These are phyloP conservation scores for Globisporangium rhizosaccharum DNA, from an alignment of 352 stramenopile genomes.

Conservation along the genomic window DNA sequence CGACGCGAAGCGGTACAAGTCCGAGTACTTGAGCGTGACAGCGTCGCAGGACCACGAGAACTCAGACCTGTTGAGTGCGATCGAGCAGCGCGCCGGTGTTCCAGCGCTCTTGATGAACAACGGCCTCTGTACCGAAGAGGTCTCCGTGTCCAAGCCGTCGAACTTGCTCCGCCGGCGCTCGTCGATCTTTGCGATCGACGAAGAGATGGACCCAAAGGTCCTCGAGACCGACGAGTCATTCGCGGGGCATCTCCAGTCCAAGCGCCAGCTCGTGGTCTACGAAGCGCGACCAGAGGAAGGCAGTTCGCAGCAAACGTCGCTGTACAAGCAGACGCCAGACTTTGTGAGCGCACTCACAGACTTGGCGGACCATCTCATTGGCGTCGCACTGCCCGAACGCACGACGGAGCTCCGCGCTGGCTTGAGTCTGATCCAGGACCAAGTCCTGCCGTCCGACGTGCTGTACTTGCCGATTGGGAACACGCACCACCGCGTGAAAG, in stretches of 20 bases:
- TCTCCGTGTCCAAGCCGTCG: constrained; percentile 32
- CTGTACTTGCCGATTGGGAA: constrained; percentile 80
- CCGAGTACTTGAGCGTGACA: constrained; percentile 71
- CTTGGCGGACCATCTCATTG: constrained; percentile 60
- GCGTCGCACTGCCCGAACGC: constrained; percentile 31
- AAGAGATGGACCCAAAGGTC: constrained; percentile 26
- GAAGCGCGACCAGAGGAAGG: constrained; percentile 56
- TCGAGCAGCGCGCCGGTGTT: constrained; percentile 58
- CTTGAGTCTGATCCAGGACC: constrained; percentile 38
- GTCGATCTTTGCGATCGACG: constrained; percentile 56
- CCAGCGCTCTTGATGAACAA: constrained; percentile 72
- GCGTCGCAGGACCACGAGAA: constrained; percentile 54
- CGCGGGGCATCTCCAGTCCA: constrained; percentile 42
- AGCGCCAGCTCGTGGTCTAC: constrained; percentile 46
- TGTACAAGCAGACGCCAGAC: constrained; percentile 64
- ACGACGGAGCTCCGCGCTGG: constrained; percentile 46
- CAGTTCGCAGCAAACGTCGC: constrained; percentile 47
- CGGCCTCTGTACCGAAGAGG: constrained; percentile 63
- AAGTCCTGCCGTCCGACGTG: constrained; percentile 62
- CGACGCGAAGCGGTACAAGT: constrained; percentile 54
- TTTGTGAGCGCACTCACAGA: constrained; percentile 70
- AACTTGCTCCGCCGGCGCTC: constrained; percentile 52
- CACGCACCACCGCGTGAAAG: constrained; percentile 68
- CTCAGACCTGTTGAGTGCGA: constrained; percentile 54
- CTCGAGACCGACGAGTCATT: constrained; percentile 51